Evolutionary conservation across 805 yeast genomes (phyloP).

Genomic region (Barnettozyma californica): DNA sequence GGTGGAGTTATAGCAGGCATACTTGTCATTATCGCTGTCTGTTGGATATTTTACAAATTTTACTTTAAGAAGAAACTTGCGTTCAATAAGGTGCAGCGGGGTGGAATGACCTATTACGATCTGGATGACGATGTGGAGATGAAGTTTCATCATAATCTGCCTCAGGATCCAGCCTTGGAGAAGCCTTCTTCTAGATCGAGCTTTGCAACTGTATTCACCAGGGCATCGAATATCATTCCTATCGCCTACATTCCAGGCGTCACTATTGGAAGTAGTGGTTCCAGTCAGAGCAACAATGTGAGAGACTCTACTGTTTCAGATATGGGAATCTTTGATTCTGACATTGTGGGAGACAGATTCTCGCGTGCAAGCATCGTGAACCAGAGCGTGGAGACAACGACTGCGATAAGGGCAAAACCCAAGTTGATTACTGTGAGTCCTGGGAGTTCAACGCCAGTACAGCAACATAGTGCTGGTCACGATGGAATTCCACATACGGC

Average conservation of each 20-base stretch:
- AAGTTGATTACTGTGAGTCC: constrained; percentile 49
- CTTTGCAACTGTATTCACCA: constrained; percentile 60
- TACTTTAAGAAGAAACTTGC: constrained; percentile 34
- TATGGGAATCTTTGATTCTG: constrained; percentile 14
- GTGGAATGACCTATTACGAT: constrained; percentile 24
- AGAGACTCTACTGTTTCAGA: constrained; percentile 29
- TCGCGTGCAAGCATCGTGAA: constrained; percentile 39
- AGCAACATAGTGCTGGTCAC: constrained; percentile 9
- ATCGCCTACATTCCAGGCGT: constrained; percentile 95
- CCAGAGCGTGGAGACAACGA: constrained; percentile 39
- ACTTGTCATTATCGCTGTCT: constrained; percentile 31
- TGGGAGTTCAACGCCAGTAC: background rate
- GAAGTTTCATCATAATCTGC: constrained; percentile 22
- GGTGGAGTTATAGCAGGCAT: constrained; percentile 50
- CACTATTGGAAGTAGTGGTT: constrained; percentile 42
- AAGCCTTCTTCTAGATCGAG: constrained; percentile 26
- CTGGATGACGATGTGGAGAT: constrained; percentile 27
- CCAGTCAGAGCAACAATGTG: constrained; percentile 14
- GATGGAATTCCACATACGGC: constrained; percentile 23
- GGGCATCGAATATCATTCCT: constrained; percentile 84
- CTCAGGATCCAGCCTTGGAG: constrained; percentile 23
- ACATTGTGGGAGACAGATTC: constrained; percentile 30
- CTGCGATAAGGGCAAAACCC: constrained; percentile 76
- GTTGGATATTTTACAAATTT: constrained; percentile 33
- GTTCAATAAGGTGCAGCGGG: constrained; percentile 26